Evolutionary conservation across 805 yeast genomes (phyloP).

Genomic region (Saccharomycopsis sp.): DNA sequence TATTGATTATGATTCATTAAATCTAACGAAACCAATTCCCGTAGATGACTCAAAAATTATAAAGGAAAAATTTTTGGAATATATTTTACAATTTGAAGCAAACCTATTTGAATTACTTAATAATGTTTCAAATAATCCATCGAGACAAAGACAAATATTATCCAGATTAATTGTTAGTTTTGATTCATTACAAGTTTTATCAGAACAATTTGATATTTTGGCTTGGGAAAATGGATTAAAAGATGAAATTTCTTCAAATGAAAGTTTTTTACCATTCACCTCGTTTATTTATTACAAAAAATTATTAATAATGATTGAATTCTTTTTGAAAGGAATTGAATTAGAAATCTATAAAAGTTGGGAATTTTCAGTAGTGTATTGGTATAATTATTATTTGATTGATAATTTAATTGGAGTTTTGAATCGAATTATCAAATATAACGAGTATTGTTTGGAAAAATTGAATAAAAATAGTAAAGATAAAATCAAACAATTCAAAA

Average conservation of each 20-base stretch:
- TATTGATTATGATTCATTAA: background rate
- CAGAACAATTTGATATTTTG: slow-evolving; percentile 53
- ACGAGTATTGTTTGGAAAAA: background rate
- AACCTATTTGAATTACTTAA: slow-evolving; percentile 36
- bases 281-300: slow-evolving; percentile 63
- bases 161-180: slow-evolving; percentile 45
- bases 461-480: background rate
- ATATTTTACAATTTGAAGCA: slow-evolving; percentile 8
- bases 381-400: slow-evolving; percentile 50
- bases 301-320: slow-evolving; percentile 59
- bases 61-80: background rate
- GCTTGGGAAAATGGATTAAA: slow-evolving; percentile 28
- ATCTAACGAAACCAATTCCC: no score
- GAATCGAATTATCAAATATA: background rate
- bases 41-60: background rate
- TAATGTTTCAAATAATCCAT: slow-evolving; percentile 51
- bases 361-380: slow-evolving; percentile 58
- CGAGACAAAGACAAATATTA: slow-evolving; percentile 73
- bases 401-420: slow-evolving; percentile 29
- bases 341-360: slow-evolving; percentile 60
- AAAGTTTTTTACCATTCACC: slow-evolving; percentile 48
- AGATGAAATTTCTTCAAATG: slow-evolving; percentile 21
- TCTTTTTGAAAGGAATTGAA: slow-evolving; percentile 65
- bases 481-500: background rate
- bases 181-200: slow-evolving; percentile 73